A percentile compares a stretch with the other conserved stretches of the same genome.
phyloP scores from a whole-genome alignment of 495 filamentous ascomycete genomes.

The Penicillium robsamsonii region DNA sequence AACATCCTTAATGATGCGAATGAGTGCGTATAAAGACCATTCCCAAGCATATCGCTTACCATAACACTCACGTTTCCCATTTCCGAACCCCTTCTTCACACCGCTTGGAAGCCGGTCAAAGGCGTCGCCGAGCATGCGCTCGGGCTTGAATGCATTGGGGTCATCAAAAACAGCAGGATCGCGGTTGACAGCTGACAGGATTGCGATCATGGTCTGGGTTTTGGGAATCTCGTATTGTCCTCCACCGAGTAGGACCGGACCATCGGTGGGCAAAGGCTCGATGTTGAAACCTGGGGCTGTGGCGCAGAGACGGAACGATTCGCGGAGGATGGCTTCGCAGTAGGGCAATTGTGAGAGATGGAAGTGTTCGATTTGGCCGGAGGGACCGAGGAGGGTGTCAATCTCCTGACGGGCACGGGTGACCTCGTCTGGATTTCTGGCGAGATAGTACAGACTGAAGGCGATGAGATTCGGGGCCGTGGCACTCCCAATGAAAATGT shows the following conservation, averaged over 20 bases:
- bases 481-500: slow-evolving; percentile 47
- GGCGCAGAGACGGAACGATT: slow-evolving; percentile 67
- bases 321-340: slow-evolving; percentile 64
- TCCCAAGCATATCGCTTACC: slow-evolving; percentile 67
- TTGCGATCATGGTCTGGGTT: slow-evolving; percentile 58
- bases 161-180: slow-evolving; percentile 67
- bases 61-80: slow-evolving; percentile 66
- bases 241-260: slow-evolving; percentile 50
- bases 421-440: slow-evolving; percentile 37
- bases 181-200: slow-evolving; percentile 64
- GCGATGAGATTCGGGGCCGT: slow-evolving; percentile 46
- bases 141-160: slow-evolving; percentile 61
- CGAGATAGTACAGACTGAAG: slow-evolving; percentile 46
- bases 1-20: slow-evolving; percentile 42
- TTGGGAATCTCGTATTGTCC: slow-evolving; percentile 66
- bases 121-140: slow-evolving; percentile 66
- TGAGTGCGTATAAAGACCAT: slow-evolving; percentile 44
- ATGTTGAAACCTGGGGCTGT: slow-evolving; percentile 65
- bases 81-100: slow-evolving; percentile 69
- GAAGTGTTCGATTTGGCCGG: slow-evolving; percentile 36
- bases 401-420: slow-evolving; percentile 42
- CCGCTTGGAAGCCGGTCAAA: slow-evolving; percentile 57
- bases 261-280: slow-evolving; percentile 50
- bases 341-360: slow-evolving; percentile 67
- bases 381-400: slow-evolving; percentile 36